phyloP scores from a whole-genome alignment of 78 protist species.

The Chrysochromulina parva region DNA sequence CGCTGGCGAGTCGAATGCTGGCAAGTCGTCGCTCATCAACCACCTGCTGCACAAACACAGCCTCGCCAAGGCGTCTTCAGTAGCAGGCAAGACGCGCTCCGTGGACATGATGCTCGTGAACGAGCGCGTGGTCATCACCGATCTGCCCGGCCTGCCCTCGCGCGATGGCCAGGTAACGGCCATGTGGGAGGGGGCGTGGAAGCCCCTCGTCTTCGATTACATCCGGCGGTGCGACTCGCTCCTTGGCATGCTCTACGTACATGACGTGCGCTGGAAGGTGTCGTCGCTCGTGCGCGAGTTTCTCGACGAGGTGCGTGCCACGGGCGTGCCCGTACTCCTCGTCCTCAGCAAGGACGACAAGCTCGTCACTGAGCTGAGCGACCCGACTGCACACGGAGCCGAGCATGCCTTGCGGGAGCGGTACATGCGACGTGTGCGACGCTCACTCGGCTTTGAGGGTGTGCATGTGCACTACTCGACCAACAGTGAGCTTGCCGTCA shows the following conservation, averaged over 20 bases:
- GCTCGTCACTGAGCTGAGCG: not conserved
- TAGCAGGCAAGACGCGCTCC: slow-evolving; percentile 29
- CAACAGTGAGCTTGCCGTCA: not conserved
- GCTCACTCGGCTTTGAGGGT: not conserved
- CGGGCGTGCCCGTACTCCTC: slow-evolving; percentile 1
- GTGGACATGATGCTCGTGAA: not conserved
- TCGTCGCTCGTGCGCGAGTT: not conserved
- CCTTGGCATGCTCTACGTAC: not conserved
- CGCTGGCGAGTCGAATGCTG: slow-evolving; percentile 20
- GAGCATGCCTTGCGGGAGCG: not conserved
- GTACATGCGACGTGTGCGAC: not conserved
- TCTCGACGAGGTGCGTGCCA: not conserved
- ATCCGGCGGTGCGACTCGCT: not conserved
- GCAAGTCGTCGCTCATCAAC: slow-evolving; percentile 13
- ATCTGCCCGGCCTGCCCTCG: slow-evolving; percentile 30
- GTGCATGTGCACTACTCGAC: not conserved
- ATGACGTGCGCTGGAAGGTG: slow-evolving; percentile 3
- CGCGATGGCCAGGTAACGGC: not conserved
- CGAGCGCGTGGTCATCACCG: not conserved
- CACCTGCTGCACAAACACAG: not conserved
- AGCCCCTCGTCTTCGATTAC: not conserved
- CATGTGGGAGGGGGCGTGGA: not conserved
- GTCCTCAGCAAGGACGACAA: slow-evolving; percentile 11
- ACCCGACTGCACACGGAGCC: not conserved
- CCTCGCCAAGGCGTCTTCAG: not conserved